Evolutionary conservation across 176 grass and related monocot species (phyloP).

Genomic region (Ananas comosus): DNA sequence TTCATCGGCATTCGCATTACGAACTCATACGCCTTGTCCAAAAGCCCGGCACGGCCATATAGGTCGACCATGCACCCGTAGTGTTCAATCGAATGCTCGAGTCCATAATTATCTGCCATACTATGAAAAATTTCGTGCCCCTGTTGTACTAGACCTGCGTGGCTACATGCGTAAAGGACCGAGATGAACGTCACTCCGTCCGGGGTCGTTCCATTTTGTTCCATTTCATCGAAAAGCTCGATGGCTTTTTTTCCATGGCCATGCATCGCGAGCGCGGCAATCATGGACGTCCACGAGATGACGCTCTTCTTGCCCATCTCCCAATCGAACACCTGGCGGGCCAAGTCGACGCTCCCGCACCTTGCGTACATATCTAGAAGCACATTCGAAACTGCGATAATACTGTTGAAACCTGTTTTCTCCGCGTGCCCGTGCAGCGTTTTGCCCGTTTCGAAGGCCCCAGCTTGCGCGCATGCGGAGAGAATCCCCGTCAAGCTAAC

Average conservation of each 20-base stretch:
- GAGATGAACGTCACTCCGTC: constrained; percentile 26
- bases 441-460: constrained; percentile 17
- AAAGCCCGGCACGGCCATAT: constrained; percentile 18
- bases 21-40: constrained; percentile 22
- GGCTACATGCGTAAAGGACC: constrained; percentile 23
- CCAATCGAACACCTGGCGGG: constrained; percentile 13
- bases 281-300: constrained; percentile 24
- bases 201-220: constrained; percentile 1
- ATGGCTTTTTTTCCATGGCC: constrained; percentile 15
- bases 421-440: constrained; percentile 3
- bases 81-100: constrained; percentile 15
- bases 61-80: constrained; percentile 29
- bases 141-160: constrained; percentile 19
- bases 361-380: constrained; percentile 18
- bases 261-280: constrained; percentile 19
- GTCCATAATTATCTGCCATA: constrained; percentile 13
- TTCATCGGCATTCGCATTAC: constrained; percentile 15
- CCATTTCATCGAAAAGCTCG: constrained; percentile 21
- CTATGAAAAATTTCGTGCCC: constrained; percentile 7
- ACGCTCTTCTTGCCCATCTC: constrained; percentile 12
- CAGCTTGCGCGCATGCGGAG: constrained; percentile 20
- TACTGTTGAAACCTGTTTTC: constrained; percentile 1
- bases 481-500: constrained; percentile 18
- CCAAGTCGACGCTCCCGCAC: constrained; percentile 20
- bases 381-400: constrained; percentile 7